Base-by-base conservation (phyloP, 1,139 yeast genomes). In the Kazachstania sp. region DNA sequence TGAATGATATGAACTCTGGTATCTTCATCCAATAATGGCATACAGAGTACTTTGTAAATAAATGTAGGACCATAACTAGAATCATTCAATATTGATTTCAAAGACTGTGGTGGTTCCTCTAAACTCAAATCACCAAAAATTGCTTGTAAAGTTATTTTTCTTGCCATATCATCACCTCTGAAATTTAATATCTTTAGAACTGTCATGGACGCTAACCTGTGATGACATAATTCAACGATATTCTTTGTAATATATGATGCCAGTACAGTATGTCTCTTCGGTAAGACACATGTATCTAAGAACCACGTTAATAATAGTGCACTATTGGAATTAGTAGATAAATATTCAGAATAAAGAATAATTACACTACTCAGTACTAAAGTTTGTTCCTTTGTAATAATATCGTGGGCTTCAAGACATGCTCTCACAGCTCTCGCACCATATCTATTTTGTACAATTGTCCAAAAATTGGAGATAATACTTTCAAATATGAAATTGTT, bases 361-460 rank as follows among this genome's bases (percentile, higher is more conserved):
- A 92, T 86, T 51, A 87, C 79, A 2, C 87, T 81, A 13, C 95
- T 83, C n/a, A 90, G 75, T 47, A 86, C 73, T 8, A 84, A 68
- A 45, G 83, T 77, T 60, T 87, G 95, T 58, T 82, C 90, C 34
- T 70, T 69, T 12, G 83, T 72, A 9, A 80, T 73, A 16, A 63
- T 56, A 51, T 77, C 75, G 44, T 76, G 78, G 39, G 92, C 82
- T 67, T 92, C 98, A 46, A 92, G 72, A 56, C 95, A 87, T 0
- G 98, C 95, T 54, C 98, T 72, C 55, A 90, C 83, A 32, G 97
- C 95, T 57, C 98, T 76, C 1, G 97, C 92, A 42, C 98, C 99
- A 66, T 86, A 92, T 58, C 98, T 75, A 47, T 94, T 95, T 57
- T 79, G 86, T 48, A 95, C 83, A 54, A 92, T 83, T 48, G 81